phyloP scores from a whole-genome alignment of 2,329 filamentous ascomycete species.

The Alternaria viburni region DNA sequence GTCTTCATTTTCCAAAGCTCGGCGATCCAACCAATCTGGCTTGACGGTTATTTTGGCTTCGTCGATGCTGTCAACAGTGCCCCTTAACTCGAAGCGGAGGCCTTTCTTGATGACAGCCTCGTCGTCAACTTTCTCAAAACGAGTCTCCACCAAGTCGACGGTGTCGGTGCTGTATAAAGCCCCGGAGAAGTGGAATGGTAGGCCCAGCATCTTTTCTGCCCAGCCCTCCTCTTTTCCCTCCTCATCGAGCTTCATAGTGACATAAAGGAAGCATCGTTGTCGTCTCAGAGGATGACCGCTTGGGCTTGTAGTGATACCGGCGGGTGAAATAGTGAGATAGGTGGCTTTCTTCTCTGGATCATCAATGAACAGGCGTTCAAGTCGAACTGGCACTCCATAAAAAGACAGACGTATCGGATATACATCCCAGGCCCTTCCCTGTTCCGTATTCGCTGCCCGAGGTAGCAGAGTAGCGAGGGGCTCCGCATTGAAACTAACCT shows the following conservation, averaged over 20 bases:
- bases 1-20: too few relatives aligned
- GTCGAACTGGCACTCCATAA: neutral
- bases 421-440: neutral
- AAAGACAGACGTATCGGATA: neutral
- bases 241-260: neutral
- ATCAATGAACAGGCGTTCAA: neutral
- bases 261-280: too few relatives aligned
- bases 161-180: neutral
- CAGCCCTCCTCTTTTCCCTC: neutral
- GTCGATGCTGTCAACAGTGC: too few relatives aligned
- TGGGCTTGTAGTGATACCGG: too few relatives aligned
- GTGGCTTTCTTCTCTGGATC: neutral
- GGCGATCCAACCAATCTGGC: neutral
- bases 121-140: neutral
- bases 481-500: neutral
- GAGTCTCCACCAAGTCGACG: neutral
- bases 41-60: neutral
- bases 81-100: neutral
- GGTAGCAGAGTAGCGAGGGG: neutral
- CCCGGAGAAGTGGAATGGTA: neutral
- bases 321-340: neutral
- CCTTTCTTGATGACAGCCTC: accelerated
- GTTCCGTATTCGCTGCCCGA: neutral
- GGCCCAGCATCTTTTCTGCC: neutral
- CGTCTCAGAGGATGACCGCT: too few relatives aligned